phyloP scores from a whole-genome alignment of 768 basidiomycete genomes.

The Suillus plorans region DNA sequence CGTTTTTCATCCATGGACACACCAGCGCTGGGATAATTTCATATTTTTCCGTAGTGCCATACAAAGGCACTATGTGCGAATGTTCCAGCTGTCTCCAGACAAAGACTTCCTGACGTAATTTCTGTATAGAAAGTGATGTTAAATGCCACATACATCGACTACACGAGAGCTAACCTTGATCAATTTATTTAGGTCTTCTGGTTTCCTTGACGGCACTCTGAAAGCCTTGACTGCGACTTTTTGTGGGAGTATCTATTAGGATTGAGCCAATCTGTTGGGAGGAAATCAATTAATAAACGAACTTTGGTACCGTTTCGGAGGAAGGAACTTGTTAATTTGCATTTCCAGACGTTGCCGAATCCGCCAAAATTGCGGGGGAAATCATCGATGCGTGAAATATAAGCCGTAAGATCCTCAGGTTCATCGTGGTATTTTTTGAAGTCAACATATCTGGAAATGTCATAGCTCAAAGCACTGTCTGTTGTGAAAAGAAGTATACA shows the following conservation, averaged over 20 bases:
- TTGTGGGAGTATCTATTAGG: not conserved
- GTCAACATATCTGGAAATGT: not conserved
- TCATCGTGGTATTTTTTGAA: not conserved
- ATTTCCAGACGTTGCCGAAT: not conserved
- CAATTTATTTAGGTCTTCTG: not conserved
- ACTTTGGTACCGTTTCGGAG: not conserved
- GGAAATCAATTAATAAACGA: not conserved
- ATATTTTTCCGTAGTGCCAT: constrained; percentile 16
- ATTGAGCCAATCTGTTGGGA: not conserved
- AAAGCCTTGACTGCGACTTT: not conserved
- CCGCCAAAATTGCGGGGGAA: not conserved
- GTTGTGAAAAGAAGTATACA: not conserved
- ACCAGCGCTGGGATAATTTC: constrained; percentile 22
- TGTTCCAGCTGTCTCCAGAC: constrained; percentile 20
- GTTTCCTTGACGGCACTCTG: not conserved
- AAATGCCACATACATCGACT: not conserved
- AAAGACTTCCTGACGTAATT: constrained; percentile 18
- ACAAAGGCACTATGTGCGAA: constrained; percentile 18
- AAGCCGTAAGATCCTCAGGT: not conserved
- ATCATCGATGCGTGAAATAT: not conserved
- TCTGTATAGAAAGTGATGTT: constrained; percentile 4
- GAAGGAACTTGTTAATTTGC: not conserved
- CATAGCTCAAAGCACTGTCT: not conserved
- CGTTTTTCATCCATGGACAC: constrained; percentile 26
- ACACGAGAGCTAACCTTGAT: not conserved